A percentile compares a stretch with the other conserved stretches of the same genome.
Evolutionary conservation across 768 basidiomycete species (phyloP).

Genomic region (Phaeotremella fagi): DNA sequence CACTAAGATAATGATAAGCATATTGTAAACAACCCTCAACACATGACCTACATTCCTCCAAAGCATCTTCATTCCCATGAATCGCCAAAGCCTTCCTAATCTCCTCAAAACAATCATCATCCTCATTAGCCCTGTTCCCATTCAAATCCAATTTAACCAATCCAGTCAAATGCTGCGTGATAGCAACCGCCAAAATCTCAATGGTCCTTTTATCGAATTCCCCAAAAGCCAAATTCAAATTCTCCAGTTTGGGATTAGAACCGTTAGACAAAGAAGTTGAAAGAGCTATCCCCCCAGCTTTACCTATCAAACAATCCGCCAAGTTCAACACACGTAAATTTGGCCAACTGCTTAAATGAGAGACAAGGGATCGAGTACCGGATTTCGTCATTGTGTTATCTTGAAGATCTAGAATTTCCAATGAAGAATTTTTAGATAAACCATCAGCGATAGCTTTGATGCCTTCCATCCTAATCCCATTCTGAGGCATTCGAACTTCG

Average conservation of each 20-base stretch:
- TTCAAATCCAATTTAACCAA: conserved; percentile 76
- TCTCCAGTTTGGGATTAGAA: conserved; percentile 67
- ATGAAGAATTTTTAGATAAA: conserved; percentile 60
- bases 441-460: conserved; percentile 73
- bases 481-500: conserved; percentile 93
- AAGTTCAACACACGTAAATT: conserved; percentile 73
- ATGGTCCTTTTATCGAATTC: conserved; percentile 73
- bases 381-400: conserved; percentile 57
- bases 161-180: conserved; percentile 58
- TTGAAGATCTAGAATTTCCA: conserved; percentile 81
- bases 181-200: conserved; percentile 61
- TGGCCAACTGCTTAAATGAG: conserved; percentile 65
- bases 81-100: conserved; percentile 50
- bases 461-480: conserved; percentile 92
- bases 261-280: conserved; percentile 62
- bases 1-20: too few relatives aligned
- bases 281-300: conserved; percentile 69
- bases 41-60: conserved; percentile 56
- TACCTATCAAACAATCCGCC: conserved; percentile 82
- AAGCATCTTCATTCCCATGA: conserved; percentile 68
- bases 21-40: not conserved
- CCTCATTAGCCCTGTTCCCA: conserved; percentile 59
- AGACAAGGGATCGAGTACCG: conserved; percentile 57
- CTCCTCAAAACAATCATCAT: conserved; percentile 53
- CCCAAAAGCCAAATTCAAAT: conserved; percentile 83